These are phyloP conservation scores for Lactifluus subvellereus DNA, from an alignment of 768 basidiomycete species.

Conservation along the genomic window DNA sequence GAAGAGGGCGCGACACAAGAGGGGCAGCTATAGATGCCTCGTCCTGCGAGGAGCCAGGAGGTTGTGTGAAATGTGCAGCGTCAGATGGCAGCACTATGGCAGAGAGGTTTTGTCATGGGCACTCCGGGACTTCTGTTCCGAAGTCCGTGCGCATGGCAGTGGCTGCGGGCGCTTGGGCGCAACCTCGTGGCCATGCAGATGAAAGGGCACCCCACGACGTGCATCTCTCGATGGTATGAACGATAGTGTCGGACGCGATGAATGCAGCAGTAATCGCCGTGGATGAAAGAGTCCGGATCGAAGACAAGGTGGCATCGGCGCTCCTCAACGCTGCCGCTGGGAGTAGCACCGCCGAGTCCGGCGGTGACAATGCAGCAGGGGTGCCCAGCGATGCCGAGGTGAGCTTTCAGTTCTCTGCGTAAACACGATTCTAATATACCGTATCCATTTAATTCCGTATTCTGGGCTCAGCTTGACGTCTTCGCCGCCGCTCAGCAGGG, in stretches of 20 bases:
- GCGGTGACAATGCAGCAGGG: not conserved
- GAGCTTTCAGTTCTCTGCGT: not conserved
- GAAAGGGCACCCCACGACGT: not conserved
- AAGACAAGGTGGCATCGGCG: not conserved
- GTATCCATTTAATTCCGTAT: not conserved
- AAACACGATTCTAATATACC: not conserved
- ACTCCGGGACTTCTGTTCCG: no score
- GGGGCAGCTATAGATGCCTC: no score
- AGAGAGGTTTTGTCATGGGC: no score
- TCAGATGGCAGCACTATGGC: no score
- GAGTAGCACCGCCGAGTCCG: not conserved
- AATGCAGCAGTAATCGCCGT: not conserved
- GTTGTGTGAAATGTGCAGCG: no score
- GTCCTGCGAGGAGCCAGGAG: no score
- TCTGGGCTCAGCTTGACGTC: conserved; percentile 46
- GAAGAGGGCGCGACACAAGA: no score
- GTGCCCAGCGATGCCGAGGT: not conserved
- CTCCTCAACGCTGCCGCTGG: not conserved
- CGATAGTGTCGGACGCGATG: not conserved
- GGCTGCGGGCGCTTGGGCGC: no score
- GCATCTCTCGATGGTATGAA: not conserved
- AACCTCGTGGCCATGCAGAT: no score
- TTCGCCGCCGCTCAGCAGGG: conserved; percentile 85
- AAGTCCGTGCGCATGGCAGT: no score
- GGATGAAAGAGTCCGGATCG: conserved; percentile 3